phyloP scores from a whole-genome alignment of 2,329 filamentous ascomycete species.

The Epicoccum nigrum region DNA sequence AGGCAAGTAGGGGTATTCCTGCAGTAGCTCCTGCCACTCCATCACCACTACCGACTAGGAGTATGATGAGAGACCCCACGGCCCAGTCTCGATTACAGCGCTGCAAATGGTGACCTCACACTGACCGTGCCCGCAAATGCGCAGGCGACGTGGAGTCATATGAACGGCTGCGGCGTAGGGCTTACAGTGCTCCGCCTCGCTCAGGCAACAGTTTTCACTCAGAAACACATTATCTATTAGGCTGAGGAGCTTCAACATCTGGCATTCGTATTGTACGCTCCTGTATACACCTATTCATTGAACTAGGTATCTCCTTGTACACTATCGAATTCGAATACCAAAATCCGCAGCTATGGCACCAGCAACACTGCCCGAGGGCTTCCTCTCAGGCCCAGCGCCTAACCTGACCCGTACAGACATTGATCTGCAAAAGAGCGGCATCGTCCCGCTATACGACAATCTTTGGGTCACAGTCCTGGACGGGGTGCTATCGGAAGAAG shows the following conservation, averaged over 20 bases:
- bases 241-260: background rate
- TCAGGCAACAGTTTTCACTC: constrained; percentile 25
- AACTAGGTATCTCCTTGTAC: background rate
- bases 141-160: constrained; percentile 6
- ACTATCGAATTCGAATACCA: background rate
- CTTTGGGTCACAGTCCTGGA: constrained; percentile 68
- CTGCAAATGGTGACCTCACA: background rate
- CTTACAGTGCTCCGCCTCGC: constrained; percentile 13
- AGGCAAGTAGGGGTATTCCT: constrained; percentile 15
- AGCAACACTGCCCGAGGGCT: constrained; percentile 54
- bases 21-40: constrained; percentile 13
- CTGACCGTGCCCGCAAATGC: background rate
- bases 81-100: no score
- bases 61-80: no score
- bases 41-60: background rate
- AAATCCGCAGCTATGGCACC: constrained; percentile 23
- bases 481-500: constrained; percentile 64
- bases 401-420: constrained; percentile 58
- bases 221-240: constrained; percentile 4
- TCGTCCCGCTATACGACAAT: constrained; percentile 60
- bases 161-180: background rate
- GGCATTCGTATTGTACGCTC: background rate
- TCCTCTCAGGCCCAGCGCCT: constrained; percentile 54
- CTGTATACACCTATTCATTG: background rate
- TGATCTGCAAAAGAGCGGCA: constrained; percentile 55